A percentile compares a stretch with the other conserved stretches of the same genome.
phyloP scores from a whole-genome alignment of 2,329 filamentous ascomycete species.

The Zymoseptoria ardabiliae region DNA sequence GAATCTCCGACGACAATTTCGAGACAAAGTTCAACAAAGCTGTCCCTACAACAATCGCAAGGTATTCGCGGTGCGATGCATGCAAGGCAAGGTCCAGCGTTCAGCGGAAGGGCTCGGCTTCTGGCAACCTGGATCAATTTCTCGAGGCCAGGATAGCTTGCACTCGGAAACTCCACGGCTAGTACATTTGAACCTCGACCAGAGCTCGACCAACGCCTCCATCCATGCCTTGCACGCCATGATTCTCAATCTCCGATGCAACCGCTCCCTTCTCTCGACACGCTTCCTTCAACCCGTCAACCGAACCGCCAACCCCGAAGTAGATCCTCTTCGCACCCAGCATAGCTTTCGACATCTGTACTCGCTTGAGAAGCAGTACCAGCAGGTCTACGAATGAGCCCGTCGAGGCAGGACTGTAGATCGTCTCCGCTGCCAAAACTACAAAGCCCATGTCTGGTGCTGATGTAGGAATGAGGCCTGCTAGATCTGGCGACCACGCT shows the following conservation, averaged over 20 bases:
- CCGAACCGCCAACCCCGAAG: constrained; percentile 75
- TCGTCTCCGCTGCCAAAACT: constrained; percentile 71
- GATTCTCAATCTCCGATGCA: constrained; percentile 43
- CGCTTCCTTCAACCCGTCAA: constrained; percentile 60
- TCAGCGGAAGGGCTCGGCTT: background rate
- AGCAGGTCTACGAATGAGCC: constrained; percentile 61
- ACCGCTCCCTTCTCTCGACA: constrained; percentile 38
- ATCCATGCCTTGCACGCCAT: constrained; percentile 36
- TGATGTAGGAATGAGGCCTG: constrained; percentile 46
- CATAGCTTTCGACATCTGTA: constrained; percentile 53
- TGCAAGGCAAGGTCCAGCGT: background rate
- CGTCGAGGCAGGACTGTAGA: constrained; percentile 69
- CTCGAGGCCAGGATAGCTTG: background rate
- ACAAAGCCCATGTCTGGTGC: constrained; percentile 39
- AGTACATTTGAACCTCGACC: constrained; percentile 40
- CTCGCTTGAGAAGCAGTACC: constrained; percentile 47
- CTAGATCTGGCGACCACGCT: constrained; percentile 59
- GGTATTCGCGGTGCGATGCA: background rate
- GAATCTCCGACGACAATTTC: background rate
- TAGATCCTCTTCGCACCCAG: constrained; percentile 74
- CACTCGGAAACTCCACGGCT: background rate
- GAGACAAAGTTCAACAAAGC: background rate
- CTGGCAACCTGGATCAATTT: background rate
- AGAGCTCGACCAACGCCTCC: constrained; percentile 41
- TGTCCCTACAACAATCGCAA: background rate